phyloP scores from a whole-genome alignment of 2,329 filamentous ascomycete species.

The Leptographium wingfieldii region DNA sequence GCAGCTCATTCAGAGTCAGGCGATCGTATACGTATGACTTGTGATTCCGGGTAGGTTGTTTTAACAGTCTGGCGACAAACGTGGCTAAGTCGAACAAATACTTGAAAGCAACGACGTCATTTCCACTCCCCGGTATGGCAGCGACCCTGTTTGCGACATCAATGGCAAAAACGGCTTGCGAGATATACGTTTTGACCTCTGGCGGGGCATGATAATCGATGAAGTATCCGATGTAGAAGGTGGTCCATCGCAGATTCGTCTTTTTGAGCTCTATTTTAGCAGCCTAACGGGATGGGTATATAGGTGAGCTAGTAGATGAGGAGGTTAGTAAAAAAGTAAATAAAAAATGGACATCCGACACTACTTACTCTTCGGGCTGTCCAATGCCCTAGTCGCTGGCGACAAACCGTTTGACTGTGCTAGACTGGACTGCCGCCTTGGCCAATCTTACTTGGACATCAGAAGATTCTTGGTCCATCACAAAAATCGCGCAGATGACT shows the following conservation, averaged over 20 bases:
- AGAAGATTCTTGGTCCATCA: not conserved
- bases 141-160: constrained; percentile 31
- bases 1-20: not conserved
- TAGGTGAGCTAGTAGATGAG: not conserved
- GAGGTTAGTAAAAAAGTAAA: no score
- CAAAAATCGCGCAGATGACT: not conserved
- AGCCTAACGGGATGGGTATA: not conserved
- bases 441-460: constrained; percentile 24
- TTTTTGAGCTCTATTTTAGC: constrained; percentile 13
- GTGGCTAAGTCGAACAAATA: constrained; percentile 33
- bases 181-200: constrained; percentile 23
- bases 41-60: not conserved
- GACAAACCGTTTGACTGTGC: constrained; percentile 26
- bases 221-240: constrained; percentile 28
- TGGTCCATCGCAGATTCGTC: constrained; percentile 24
- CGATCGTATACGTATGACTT: not conserved
- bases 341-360: not conserved
- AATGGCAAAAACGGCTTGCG: constrained; percentile 25
- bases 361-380: constrained; percentile 16
- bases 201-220: constrained; percentile 32
- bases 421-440: constrained; percentile 26
- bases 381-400: constrained; percentile 25
- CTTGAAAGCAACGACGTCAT: constrained; percentile 30
- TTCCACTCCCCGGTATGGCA: constrained; percentile 35
- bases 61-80: not conserved